Conservation (phyloP, 2,329 filamentous ascomycete species). For the Phyllosticta paracitricarpa region DNA sequence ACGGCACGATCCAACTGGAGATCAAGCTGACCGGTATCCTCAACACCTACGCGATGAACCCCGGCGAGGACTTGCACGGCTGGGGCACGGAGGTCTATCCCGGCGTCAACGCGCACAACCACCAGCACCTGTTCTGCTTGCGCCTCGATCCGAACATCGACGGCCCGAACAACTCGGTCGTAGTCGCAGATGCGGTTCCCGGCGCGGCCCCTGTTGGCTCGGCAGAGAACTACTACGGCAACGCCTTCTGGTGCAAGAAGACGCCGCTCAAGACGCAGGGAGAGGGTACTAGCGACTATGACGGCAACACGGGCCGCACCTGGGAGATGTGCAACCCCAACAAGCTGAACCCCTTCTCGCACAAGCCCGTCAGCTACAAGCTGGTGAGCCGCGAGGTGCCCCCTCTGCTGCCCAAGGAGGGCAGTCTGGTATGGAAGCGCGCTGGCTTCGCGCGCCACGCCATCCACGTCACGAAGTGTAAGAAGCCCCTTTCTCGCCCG, state of each 20-base stretch:
- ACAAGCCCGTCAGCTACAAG: conserved; percentile 80
- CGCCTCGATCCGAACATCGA: conserved; percentile 82
- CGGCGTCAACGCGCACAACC: conserved; percentile 88
- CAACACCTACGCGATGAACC: conserved; percentile 78
- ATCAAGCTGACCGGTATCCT: conserved; percentile 84
- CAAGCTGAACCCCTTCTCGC: conserved; percentile 75
- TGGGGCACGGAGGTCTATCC: conserved; percentile 92
- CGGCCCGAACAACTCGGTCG: conserved; percentile 73
- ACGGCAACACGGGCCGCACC: conserved; percentile 66
- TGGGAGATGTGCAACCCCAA: conserved; percentile 87
- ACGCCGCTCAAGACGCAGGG: conserved; percentile 65
- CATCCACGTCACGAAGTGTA: conserved; percentile 83
- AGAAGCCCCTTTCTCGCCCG: conserved; percentile 23
- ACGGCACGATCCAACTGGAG: conserved; percentile 84
- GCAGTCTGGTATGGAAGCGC: conserved; percentile 77
- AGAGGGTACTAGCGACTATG: conserved; percentile 66
- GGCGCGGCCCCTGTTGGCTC: conserved; percentile 69
- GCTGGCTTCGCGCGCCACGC: conserved; percentile 81
- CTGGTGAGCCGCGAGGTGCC: conserved; percentile 81
- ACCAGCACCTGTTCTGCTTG: conserved; percentile 90
- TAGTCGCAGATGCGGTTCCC: conserved; percentile 65
- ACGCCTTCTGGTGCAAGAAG: conserved; percentile 79
- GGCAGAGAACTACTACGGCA: conserved; percentile 76
- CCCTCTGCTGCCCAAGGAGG: conserved; percentile 65
- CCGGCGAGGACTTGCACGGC: conserved; percentile 69